Evolutionary conservation across 768 basidiomycete species (phyloP), one percentile per base, ranked within the genome.

Genomic region (Pleurotus cornucopiae): DNA sequence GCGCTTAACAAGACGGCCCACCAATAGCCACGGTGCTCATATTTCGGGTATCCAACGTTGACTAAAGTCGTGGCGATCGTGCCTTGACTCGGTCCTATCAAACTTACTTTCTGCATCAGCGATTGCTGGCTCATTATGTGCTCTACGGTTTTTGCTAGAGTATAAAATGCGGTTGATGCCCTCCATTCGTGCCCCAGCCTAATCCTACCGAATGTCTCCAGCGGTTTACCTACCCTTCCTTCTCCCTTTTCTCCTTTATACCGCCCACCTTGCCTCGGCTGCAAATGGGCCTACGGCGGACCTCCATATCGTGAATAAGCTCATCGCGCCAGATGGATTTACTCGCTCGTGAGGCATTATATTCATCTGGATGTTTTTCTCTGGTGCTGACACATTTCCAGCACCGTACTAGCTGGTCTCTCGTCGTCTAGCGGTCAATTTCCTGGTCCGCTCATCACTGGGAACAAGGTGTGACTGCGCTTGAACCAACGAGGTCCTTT

Each of bases 381-480:
- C 30, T 11, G 3, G 30, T 43, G 13, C 9, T 43, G 13, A 43
- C 41, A 43, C 12, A 26, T n/a, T 14, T 18, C 6, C 39, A 58
- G 58, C 2, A 12, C 49, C 21, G 58, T 59, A 9, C 44, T 59
- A 14, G 58, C 58, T 2, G 58, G 58, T 26, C 46, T 43, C 14
- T 23, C 48, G 12, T 49, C 55, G 20, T 48, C 38, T 45, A 41
- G 39, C n/a, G 71, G 69, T 9, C 16, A 48, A 6, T 62, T 66
- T 30, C 71, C 74, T 48, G 76, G 74, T 1, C 58, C 74, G 0
- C 57, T 72, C 18, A 64, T 76, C 34, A 61, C 60, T 11, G 72
- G 69, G 1, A 68, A 68, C 46, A 76, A 73, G 64, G 73, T 70
- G 30, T 56, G 6, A 16, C 37, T 11, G 9, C 20, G 2, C 5